phyloP scores from a whole-genome alignment of 1,284 basidiomycete species.

The Thecaphora frezii region DNA sequence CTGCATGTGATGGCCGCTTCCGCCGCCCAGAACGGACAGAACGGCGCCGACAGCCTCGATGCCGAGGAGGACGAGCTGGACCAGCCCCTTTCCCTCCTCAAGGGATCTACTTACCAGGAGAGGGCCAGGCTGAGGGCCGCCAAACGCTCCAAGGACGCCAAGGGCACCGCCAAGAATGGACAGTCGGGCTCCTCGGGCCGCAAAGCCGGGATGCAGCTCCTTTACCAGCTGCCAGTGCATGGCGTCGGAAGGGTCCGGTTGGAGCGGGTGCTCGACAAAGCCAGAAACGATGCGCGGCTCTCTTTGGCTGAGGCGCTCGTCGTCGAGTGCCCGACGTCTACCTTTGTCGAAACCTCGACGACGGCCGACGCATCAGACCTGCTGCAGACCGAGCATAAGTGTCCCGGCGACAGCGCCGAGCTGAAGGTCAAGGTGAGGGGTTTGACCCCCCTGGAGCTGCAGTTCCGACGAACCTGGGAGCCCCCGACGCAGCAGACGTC shows the following conservation, averaged over 20 bases:
- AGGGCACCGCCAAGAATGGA: background rate
- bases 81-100: constrained; percentile 22
- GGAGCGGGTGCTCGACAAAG: constrained; percentile 50
- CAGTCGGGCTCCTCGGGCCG: background rate
- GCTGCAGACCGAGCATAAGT: constrained; percentile 30
- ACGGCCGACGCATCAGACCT: constrained; percentile 3
- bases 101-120: constrained; percentile 29
- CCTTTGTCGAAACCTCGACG: constrained; percentile 19
- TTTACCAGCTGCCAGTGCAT: constrained; percentile 45
- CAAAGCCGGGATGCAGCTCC: constrained; percentile 11
- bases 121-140: constrained; percentile 21
- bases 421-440: constrained; percentile 46
- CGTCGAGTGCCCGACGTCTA: constrained; percentile 50
- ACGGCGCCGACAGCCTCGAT: constrained; percentile 15
- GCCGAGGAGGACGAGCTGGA: constrained; percentile 21
- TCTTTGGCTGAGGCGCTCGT: constrained; percentile 39
- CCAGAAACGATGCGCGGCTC: constrained; percentile 46
- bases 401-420: constrained; percentile 45
- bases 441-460: constrained; percentile 47
- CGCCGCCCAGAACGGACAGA: constrained; percentile 7
- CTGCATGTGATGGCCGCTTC: constrained; percentile 23
- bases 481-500: constrained; percentile 7
- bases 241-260: constrained; percentile 46
- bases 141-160: background rate
- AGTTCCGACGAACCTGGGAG: constrained; percentile 35